phyloP scores from a whole-genome alignment of 768 basidiomycete species.

The Russula sp. region DNA sequence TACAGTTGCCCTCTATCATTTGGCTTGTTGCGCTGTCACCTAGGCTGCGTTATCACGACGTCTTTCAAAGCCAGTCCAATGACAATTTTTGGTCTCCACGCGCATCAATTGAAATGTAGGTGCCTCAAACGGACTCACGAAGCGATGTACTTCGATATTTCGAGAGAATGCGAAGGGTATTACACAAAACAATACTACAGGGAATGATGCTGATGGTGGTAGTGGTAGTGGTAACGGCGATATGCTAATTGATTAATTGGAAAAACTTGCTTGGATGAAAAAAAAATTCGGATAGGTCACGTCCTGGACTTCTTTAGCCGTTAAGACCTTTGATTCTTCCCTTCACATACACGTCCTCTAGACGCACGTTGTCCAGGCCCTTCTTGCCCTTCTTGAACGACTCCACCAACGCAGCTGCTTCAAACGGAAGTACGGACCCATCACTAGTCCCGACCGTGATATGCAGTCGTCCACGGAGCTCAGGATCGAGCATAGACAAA shows the following conservation, averaged over 20 bases:
- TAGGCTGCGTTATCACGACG: no score
- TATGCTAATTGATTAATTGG: not conserved
- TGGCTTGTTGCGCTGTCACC: no score
- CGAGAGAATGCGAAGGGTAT: not conserved
- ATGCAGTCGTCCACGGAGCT: slow-evolving; percentile 58
- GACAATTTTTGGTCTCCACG: no score
- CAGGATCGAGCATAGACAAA: slow-evolving; percentile 45
- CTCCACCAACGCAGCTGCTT: slow-evolving; percentile 66
- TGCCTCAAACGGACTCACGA: no score
- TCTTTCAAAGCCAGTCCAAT: no score
- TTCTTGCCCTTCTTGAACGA: slow-evolving; percentile 44
- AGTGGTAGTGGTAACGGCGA: not conserved
- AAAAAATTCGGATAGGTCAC: not conserved
- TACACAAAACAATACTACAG: not conserved
- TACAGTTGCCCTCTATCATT: no score
- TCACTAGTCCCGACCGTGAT: slow-evolving; percentile 80
- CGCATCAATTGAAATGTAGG: no score
- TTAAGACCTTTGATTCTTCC: slow-evolving; percentile 37
- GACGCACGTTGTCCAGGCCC: slow-evolving; percentile 35
- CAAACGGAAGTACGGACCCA: slow-evolving; percentile 54
- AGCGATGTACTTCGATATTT: no score
- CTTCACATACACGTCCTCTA: slow-evolving; percentile 34
- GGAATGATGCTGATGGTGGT: no score
- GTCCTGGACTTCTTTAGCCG: not conserved
- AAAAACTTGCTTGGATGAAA: not conserved